These are phyloP conservation scores for Phaeophleospora eucalypticola DNA, from an alignment of 2,329 filamentous ascomycete genomes.

Conservation along the genomic window DNA sequence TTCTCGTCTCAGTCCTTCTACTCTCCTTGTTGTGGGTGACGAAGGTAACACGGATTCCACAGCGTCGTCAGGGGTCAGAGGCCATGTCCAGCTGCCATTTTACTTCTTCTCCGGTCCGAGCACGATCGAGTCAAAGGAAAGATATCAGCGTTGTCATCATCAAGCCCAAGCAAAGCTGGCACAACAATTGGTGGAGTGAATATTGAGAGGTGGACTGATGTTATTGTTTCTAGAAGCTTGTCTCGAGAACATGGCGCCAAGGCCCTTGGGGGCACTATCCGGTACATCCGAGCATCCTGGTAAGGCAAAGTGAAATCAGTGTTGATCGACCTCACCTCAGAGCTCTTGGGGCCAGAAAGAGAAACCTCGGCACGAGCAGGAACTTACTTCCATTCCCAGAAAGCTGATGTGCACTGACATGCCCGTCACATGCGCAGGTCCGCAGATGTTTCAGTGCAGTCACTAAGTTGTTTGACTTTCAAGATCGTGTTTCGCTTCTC, in stretches of 20 bases:
- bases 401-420: too few relatives aligned
- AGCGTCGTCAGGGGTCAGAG: too few relatives aligned
- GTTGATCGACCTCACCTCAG: background rate
- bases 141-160: background rate
- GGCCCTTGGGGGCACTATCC: background rate
- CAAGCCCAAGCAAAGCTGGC: background rate
- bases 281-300: background rate
- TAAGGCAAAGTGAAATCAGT: background rate
- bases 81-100: too few relatives aligned
- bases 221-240: background rate
- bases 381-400: too few relatives aligned
- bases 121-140: too few relatives aligned
- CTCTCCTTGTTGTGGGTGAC: too few relatives aligned
- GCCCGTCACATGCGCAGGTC: background rate
- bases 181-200: background rate
- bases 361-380: too few relatives aligned
- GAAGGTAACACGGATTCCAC: too few relatives aligned
- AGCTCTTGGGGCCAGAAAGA: too few relatives aligned
- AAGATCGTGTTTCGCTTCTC: background rate
- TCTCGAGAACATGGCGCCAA: background rate
- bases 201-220: background rate
- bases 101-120: too few relatives aligned
- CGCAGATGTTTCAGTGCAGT: slow-evolving; percentile 1
- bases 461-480: too few relatives aligned
- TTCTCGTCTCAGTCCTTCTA: too few relatives aligned